phyloP scores from a whole-genome alignment of 2,329 filamentous ascomycete species.

The Gaeumannomyces tritici region DNA sequence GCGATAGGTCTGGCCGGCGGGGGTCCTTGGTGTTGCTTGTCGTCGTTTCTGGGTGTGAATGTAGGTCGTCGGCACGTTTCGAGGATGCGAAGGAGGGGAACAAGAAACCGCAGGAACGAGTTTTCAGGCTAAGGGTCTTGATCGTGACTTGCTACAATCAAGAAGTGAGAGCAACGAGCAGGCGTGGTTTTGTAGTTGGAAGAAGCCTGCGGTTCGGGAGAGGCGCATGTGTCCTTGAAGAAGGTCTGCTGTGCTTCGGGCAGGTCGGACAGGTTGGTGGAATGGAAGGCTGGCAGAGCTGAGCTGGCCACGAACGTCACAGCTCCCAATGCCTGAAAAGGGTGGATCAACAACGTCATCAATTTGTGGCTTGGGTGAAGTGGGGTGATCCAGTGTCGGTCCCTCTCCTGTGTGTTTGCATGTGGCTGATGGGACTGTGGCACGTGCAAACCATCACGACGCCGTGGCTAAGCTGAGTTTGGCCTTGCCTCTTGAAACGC shows the following conservation, averaged over 20 bases:
- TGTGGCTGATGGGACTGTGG: neutral
- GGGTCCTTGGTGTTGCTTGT: neutral
- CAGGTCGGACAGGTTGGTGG: neutral
- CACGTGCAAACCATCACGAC: neutral
- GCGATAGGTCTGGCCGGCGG: neutral
- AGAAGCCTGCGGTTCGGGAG: neutral
- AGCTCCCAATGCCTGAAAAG: neutral
- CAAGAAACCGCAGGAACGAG: neutral
- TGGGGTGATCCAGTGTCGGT: no score
- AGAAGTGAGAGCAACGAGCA: neutral
- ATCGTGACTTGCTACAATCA: neutral
- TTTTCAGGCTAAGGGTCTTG: no score
- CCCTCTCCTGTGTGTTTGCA: neutral
- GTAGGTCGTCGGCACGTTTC: neutral
- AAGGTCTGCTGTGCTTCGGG: neutral
- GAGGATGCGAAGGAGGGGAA: neutral
- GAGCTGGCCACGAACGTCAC: neutral
- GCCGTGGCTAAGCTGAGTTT: neutral
- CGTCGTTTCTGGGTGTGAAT: neutral
- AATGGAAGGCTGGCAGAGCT: neutral
- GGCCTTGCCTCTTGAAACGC: neutral
- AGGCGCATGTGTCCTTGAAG: neutral
- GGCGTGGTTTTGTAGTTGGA: neutral
- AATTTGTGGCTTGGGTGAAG: neutral
- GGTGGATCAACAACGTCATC: slow-evolving; percentile 2